Evolutionary conservation across 2,329 filamentous ascomycete genomes (phyloP).

Genomic region (Aureobasidium zeae): DNA sequence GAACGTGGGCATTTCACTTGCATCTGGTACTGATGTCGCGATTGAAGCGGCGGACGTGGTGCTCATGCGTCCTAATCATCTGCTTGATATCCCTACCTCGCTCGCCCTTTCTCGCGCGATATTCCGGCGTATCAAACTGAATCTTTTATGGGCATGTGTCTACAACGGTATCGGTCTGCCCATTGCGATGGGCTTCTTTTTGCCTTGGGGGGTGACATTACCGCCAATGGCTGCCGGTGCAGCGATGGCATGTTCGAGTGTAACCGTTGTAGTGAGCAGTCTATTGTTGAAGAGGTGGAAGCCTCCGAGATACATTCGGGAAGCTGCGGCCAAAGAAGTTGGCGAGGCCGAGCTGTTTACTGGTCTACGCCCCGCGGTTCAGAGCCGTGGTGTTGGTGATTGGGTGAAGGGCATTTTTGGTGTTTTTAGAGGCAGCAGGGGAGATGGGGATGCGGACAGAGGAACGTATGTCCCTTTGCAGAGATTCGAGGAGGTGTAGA

Average conservation of each 20-base stretch:
- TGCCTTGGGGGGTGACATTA: conserved; percentile 77
- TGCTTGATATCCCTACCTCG: conserved; percentile 85
- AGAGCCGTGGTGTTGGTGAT: conserved; percentile 9
- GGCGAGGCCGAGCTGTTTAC: conserved; percentile 20
- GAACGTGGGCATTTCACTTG: conserved; percentile 85
- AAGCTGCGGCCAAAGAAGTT: conserved; percentile 41
- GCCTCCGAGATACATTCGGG: conserved; percentile 77
- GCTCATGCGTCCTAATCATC: conserved; percentile 82
- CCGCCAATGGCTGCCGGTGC: conserved; percentile 92
- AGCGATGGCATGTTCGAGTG: conserved; percentile 84
- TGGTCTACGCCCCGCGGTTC: conserved; percentile 4
- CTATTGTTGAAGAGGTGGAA: conserved; percentile 80
- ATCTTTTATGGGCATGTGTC: conserved; percentile 82
- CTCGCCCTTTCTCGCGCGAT: conserved; percentile 75
- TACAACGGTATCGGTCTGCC: conserved; percentile 90
- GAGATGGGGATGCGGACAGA: conserved; percentile 28
- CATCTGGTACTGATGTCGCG: conserved; percentile 88
- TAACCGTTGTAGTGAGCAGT: conserved; percentile 79
- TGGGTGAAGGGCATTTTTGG: background rate
- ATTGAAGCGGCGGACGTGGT: conserved; percentile 97
- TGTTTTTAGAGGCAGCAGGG: conserved; percentile 26
- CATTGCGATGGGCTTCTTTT: conserved; percentile 92
- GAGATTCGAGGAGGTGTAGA: conserved; percentile 29
- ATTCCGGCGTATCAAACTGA: conserved; percentile 87
- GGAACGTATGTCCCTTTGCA: conserved; percentile 39